A percentile compares a stretch with the other conserved stretches of the same genome.
phyloP scores from a whole-genome alignment of 129 eudicot genomes.

The Flaveria linearis region DNA sequence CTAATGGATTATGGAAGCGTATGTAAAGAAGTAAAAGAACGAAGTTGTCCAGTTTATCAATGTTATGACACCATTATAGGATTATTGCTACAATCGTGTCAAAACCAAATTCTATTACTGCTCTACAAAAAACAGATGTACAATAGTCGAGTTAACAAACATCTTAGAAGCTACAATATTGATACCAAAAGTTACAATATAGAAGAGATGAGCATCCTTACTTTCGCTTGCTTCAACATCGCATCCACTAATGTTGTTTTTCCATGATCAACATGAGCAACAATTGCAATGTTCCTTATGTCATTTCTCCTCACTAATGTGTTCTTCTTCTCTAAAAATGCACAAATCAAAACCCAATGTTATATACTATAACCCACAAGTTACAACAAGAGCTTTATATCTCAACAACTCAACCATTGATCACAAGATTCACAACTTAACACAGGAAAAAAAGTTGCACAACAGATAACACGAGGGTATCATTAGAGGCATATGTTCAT shows the following conservation, averaged over 20 bases:
- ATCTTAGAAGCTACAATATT: neutral
- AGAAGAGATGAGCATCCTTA: constrained; percentile 28
- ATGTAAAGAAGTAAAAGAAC: neutral
- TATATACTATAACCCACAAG: neutral
- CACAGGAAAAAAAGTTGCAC: neutral
- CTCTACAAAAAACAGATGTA: neutral
- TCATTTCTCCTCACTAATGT: constrained; percentile 79
- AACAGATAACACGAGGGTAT: neutral
- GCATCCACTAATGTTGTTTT: constrained; percentile 97
- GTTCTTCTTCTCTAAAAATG: constrained; percentile 50
- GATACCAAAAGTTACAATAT: constrained; percentile 4
- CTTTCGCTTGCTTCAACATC: constrained; percentile 95
- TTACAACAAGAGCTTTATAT: neutral
- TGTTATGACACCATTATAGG: neutral
- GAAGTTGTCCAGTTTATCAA: neutral
- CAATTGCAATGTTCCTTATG: constrained; percentile 92
- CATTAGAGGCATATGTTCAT: neutral
- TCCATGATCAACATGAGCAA: constrained; percentile 99
- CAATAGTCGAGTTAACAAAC: neutral
- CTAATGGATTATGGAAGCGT: neutral
- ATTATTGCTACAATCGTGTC: constrained; percentile 2
- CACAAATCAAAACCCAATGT: neutral
- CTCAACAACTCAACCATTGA: neutral
- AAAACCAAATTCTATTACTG: neutral
- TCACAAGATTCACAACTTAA: neutral